Base-by-base conservation (phyloP, 2,329 filamentous ascomycete genomes). In the Fusarium subglutinans region DNA sequence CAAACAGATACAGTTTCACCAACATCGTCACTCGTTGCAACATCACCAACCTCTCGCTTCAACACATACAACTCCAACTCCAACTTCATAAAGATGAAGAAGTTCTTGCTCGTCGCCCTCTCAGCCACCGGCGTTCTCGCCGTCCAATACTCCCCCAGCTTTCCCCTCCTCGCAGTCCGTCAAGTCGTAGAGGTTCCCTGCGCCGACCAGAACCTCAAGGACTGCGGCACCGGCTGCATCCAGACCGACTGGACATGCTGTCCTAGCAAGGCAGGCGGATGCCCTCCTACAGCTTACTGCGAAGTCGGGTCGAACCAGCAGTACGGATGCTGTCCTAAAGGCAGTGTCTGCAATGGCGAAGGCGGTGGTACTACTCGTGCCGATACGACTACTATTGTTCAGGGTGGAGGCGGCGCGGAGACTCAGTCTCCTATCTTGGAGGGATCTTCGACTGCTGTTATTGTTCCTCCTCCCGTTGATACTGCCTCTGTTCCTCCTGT, bases 211-310 rank as follows among this genome's bases (percentile, higher is more conserved):
- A 75, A 73, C 17, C 60, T 69, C 45, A 78, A 78, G 58, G 73
- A 74, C 30, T 82, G 80, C 57, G 80, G 80, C 35, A 54, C 55
- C n/a, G 77, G 70, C 66, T 82, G 80, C 58, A 79, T 82, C 33
- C 69, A 75, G 18, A 12, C 56, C 5, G 55, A 69, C 9, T 79
- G 78, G 70, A 80, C 76, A 10, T 82, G 80, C 74, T 82, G 80
- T 37, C 80, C 80, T 14, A 76, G 77, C 53, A 24, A 63, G 8
- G 44, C 59, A 4, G 78, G 80, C 14, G 80, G 80, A 3, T 82
- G 80, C 33, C 75, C 78, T 56, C 55, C 72, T 4, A 72, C 56
- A 3, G 59, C 70, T 5, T 73, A 62, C 43, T 82, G 80, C 65
- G 59, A 72, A 63, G 68, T 79, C 6, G 79, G 75, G 20, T 53